Base-by-base conservation (phyloP, 73 alveolate species). In the Blepharisma stoltei region DNA sequence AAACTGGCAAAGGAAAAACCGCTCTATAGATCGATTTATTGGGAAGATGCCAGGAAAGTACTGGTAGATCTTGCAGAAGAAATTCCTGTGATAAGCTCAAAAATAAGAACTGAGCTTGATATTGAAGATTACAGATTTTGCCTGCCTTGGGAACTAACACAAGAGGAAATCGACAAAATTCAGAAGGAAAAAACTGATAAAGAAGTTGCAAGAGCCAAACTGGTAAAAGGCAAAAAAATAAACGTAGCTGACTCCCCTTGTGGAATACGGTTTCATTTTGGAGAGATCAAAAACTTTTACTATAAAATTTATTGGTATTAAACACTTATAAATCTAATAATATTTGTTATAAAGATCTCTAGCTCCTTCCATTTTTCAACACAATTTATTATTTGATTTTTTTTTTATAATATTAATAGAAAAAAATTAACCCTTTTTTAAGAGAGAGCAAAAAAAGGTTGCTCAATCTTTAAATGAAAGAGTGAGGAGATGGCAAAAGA, bases 161-260 rank as follows among this genome's bases (percentile, higher is more conserved):
- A 73, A 43, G 92, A 88, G 27, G 92, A 88, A 21, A 68, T 25
- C 7, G 84, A 75, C 32, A 84, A 85, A 69, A 25, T 47, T 55
- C 71, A 55, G 43, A 90, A 84, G 49, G 95, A 88, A 65, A 67
- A 67, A 46, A 78, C 80, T 21, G 83, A 65, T 23, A 53, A 77
- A 9, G 86, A 88, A 66, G 85, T 78, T 11, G 92, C 84, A 21
- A 78, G 92, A 92, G 45, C 67, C 53, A 88, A 88, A 85, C 67
- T 78, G 60, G 71, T 67, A 41, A 88, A 88, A 46, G 55, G 65
- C 68, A 88, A 83, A 78, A 85, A 85, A 81, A 89, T 89, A 43
- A 88, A 88, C 78, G 80, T 90, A 50, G 95, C 85, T 43, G 92
- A n/a, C n/a, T n/a, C n/a, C n/a, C n/a, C n/a, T n/a, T n/a, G n/a